Conservation (phyloP, 441 rosid genomes). For the Codiaeum variegatum region DNA sequence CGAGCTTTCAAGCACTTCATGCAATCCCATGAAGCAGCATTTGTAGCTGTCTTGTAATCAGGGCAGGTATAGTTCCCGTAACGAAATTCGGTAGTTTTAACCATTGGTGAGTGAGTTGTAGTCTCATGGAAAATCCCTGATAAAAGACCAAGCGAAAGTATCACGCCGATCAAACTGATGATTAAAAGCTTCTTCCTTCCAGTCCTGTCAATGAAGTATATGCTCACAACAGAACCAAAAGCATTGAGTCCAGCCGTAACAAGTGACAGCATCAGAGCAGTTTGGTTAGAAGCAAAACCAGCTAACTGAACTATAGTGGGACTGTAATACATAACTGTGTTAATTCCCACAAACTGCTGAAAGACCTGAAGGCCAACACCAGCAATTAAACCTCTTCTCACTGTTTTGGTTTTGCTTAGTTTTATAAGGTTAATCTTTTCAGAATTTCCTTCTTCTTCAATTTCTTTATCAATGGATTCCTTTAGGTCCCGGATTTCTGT, state of each 20-base stretch:
- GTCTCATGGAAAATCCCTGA: slow-evolving; percentile 57
- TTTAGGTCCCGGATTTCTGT: slow-evolving; percentile 52
- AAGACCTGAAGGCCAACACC: slow-evolving; percentile 77
- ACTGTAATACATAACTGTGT: slow-evolving; percentile 83
- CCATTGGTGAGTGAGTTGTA: slow-evolving; percentile 43
- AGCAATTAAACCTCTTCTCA: slow-evolving; percentile 68
- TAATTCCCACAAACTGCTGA: slow-evolving; percentile 85
- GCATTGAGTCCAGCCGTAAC: slow-evolving; percentile 69
- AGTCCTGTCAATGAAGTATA: slow-evolving; percentile 54
- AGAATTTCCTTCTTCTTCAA: slow-evolving; percentile 43
- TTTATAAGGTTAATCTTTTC: slow-evolving; percentile 49
- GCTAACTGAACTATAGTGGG: slow-evolving; percentile 76
- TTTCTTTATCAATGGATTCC: slow-evolving; percentile 56
- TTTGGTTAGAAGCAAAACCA: slow-evolving; percentile 63
- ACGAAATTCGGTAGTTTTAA: slow-evolving; percentile 34
- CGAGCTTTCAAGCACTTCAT: slow-evolving; percentile 59
- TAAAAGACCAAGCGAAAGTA: slow-evolving; percentile 45
- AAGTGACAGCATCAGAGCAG: slow-evolving; percentile 69
- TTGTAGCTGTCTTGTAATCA: slow-evolving; percentile 30
- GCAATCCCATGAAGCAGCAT: slow-evolving; percentile 52
- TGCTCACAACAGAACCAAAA: slow-evolving; percentile 59
- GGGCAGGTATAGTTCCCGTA: slow-evolving; percentile 47
- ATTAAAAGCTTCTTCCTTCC: slow-evolving; percentile 73
- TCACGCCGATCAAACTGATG: slow-evolving; percentile 52
- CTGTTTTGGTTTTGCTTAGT: slow-evolving; percentile 47